phyloP scores from a whole-genome alignment of 1,284 basidiomycete genomes.

The Heterobasidion irregulare region DNA sequence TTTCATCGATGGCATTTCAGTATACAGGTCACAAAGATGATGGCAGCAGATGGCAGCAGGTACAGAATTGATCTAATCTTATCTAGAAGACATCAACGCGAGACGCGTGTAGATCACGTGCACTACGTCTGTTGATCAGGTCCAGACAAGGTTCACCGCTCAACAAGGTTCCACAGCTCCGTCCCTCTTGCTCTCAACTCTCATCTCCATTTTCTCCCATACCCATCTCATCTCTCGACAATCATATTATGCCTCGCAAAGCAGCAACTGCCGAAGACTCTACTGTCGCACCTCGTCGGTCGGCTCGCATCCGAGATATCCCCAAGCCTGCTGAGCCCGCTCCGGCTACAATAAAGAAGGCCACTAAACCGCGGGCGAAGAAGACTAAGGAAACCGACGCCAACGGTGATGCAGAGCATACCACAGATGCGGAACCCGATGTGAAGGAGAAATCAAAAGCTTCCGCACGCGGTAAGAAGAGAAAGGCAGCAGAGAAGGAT shows the following conservation, averaged over 20 bases:
- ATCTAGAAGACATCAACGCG: background rate
- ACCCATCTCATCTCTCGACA: slow-evolving; percentile 8
- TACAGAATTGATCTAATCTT: background rate
- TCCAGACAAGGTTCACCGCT: slow-evolving; percentile 12
- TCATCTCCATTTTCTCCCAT: slow-evolving; percentile 12
- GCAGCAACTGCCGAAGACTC: slow-evolving; percentile 24
- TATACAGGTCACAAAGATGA: too few species aligned
- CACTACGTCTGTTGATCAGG: slow-evolving; percentile 11
- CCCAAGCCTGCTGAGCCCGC: slow-evolving; percentile 39
- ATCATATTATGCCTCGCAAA: slow-evolving; percentile 57
- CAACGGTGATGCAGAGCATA: slow-evolving; percentile 19
- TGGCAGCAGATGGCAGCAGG: too few species aligned
- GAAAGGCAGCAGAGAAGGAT: slow-evolving; percentile 26
- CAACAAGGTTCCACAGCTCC: slow-evolving; percentile 13
- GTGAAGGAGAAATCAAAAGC: slow-evolving; percentile 43
- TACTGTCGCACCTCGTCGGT: slow-evolving; percentile 55
- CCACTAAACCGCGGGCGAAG: slow-evolving; percentile 54
- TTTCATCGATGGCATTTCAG: too few species aligned
- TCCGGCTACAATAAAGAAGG: slow-evolving; percentile 39
- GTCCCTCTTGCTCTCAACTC: slow-evolving; percentile 9
- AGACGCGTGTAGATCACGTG: slow-evolving; percentile 9
- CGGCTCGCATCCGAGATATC: slow-evolving; percentile 62
- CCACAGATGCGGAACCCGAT: slow-evolving; percentile 34
- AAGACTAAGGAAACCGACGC: slow-evolving; percentile 29
- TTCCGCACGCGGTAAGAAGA: slow-evolving; percentile 44